A percentile compares a stretch with the other conserved stretches of the same genome.
Conservation (phyloP, 495 filamentous ascomycete species). For the Geopyxis carbonaria region DNA sequence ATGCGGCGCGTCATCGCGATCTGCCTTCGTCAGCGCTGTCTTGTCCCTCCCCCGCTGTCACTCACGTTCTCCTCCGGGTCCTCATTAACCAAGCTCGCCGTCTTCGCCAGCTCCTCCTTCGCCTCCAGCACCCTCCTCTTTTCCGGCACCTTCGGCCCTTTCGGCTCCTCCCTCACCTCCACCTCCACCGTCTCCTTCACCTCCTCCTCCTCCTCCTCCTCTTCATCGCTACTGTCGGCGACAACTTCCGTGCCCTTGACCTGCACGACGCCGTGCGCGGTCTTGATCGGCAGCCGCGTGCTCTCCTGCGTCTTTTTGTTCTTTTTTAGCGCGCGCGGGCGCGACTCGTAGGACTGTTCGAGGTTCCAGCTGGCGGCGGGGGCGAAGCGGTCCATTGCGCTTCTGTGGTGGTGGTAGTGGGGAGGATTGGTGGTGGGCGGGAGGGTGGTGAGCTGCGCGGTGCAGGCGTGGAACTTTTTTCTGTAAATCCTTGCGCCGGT, state of each 20-base stretch:
- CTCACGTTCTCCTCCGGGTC: constrained; percentile 79
- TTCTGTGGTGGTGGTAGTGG: no score
- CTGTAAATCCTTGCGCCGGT: no score
- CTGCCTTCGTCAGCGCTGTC: constrained; percentile 7
- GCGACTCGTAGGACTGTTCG: constrained; percentile 78
- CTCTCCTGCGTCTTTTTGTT: constrained; percentile 46
- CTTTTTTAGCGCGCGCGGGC: constrained; percentile 47
- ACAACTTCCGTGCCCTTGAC: constrained; percentile 34
- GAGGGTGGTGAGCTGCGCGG: no score
- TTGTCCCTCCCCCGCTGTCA: no score
- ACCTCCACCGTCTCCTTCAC: constrained; percentile 2
- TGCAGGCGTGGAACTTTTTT: no score
- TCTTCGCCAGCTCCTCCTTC: constrained; percentile 79
- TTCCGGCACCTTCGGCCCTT: constrained; percentile 34
- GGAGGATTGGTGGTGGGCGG: no score
- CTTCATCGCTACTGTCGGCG: constrained; percentile 25
- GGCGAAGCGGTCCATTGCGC: constrained; percentile 16
- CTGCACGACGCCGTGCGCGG: constrained; percentile 52
- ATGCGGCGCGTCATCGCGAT: constrained; percentile 49
- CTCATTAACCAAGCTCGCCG: constrained; percentile 69
- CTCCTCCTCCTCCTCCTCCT: constrained; percentile 1
- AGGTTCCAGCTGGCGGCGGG: constrained; percentile 49
- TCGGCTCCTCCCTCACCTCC: constrained; percentile 23
- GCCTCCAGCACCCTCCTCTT: constrained; percentile 66
- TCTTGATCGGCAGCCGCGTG: constrained; percentile 70